phyloP scores from a whole-genome alignment of 495 filamentous ascomycete species.

The Trichocladium antarcticum region DNA sequence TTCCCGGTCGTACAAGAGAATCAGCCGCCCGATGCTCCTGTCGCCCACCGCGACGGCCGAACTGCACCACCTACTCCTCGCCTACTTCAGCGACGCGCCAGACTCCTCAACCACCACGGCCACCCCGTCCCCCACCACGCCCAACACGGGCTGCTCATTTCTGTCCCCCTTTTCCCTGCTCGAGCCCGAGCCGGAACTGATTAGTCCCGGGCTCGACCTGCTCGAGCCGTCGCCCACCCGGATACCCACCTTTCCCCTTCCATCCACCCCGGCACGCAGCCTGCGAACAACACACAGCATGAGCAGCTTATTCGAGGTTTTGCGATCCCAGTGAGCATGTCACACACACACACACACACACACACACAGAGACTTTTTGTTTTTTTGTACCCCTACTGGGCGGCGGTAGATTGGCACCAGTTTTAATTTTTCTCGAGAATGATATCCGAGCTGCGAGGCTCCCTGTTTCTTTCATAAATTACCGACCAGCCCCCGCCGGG shows the following conservation, averaged over 20 bases:
- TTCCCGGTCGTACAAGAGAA: slow-evolving; percentile 26
- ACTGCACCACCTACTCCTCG: slow-evolving; percentile 23
- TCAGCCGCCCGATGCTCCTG: slow-evolving; percentile 27
- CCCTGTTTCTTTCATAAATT: too few relatives aligned
- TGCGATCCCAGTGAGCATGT: slow-evolving; percentile 16
- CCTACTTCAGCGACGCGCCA: slow-evolving; percentile 21
- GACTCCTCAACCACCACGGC: slow-evolving; percentile 16
- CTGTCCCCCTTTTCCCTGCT: slow-evolving; percentile 10
- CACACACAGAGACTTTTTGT: neutral
- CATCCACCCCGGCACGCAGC: slow-evolving; percentile 5
- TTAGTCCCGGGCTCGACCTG: slow-evolving; percentile 22
- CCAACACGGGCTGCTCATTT: slow-evolving; percentile 1
- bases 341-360: too few relatives aligned
- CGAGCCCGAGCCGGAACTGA: slow-evolving; percentile 12
- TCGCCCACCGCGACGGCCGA: slow-evolving; percentile 26
- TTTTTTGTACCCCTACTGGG: neutral
- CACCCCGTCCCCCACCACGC: slow-evolving; percentile 23
- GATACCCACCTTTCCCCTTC: slow-evolving; percentile 1
- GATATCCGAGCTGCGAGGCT: slow-evolving; percentile 9
- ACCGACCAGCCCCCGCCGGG: neutral
- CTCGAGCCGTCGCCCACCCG: slow-evolving; percentile 28
- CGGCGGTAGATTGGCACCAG: slow-evolving; percentile 1
- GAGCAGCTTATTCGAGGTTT: slow-evolving; percentile 30
- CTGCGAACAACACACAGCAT: slow-evolving; percentile 20
- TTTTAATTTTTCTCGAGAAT: too few relatives aligned